Percentiles rank a stretch among this genome's conserved stretches.
Conservation (phyloP, 345 rosid genomes). For the Aquilaria malaccensis region DNA sequence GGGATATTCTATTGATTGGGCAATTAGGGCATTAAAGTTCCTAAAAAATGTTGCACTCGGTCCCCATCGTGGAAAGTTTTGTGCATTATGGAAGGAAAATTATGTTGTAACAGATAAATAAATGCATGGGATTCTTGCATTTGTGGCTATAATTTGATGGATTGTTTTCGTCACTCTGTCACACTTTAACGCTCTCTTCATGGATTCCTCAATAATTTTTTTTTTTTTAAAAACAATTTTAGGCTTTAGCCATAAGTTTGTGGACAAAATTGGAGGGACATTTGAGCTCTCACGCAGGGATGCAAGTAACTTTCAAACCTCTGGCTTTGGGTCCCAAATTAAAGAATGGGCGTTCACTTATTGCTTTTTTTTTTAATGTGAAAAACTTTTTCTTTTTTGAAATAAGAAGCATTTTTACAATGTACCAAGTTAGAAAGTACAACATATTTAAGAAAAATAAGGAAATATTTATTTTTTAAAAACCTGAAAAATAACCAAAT, state of each 20-base stretch:
- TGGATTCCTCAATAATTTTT: neutral
- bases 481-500: too few species aligned
- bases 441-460: too few species aligned
- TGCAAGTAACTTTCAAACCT: neutral
- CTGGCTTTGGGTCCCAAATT: too few species aligned
- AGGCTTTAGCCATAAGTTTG: neutral
- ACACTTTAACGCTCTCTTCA: neutral
- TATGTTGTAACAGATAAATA: neutral
- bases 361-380: too few species aligned
- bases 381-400: too few species aligned
- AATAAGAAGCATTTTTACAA: too few species aligned
- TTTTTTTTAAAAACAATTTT: neutral
- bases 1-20: neutral
- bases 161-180: neutral
- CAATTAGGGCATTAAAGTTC: neutral
- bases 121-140: neutral
- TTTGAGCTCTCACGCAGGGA: neutral
- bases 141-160: slow-evolving; percentile 5
- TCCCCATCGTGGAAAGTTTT: neutral
- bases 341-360: too few species aligned
- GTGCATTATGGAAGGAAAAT: neutral
- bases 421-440: too few species aligned
- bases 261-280: neutral
- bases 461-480: too few species aligned
- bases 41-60: neutral